phyloP scores from a whole-genome alignment of 2,329 filamentous ascomycete species.

The Pseudonectria buxi region DNA sequence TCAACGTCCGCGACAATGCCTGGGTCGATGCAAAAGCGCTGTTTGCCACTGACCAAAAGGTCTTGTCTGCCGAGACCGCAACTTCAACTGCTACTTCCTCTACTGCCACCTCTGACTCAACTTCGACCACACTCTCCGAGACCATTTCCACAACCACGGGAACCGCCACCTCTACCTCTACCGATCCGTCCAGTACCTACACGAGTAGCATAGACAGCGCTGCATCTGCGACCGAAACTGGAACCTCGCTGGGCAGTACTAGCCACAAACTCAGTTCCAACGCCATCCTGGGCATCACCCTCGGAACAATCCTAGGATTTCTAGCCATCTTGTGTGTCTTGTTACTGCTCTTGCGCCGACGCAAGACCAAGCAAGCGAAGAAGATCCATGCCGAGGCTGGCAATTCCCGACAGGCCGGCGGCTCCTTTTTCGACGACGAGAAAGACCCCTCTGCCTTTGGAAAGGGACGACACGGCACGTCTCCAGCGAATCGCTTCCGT shows the following conservation, averaged over 20 bases:
- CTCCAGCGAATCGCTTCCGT: conserved; percentile 34
- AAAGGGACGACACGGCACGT: conserved; percentile 33
- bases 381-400: conserved; percentile 35
- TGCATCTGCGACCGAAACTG: conserved; percentile 16
- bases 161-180: background rate
- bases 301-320: conserved; percentile 74
- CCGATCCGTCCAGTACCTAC: conserved; percentile 19
- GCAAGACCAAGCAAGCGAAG: conserved; percentile 49
- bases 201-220: conserved; percentile 23
- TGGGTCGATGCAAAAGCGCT: conserved; percentile 69
- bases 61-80: conserved; percentile 25
- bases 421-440: conserved; percentile 49
- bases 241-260: conserved; percentile 2
- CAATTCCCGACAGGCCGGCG: conserved; percentile 37
- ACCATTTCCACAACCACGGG: conserved; percentile 18
- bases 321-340: conserved; percentile 63
- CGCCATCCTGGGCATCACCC: conserved; percentile 69
- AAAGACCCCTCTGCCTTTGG: conserved; percentile 48
- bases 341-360: conserved; percentile 50
- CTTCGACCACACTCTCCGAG: conserved; percentile 19
- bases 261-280: conserved; percentile 33
- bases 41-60: conserved; percentile 44
- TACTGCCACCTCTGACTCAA: conserved; percentile 19
- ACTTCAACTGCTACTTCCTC: conserved; percentile 23
- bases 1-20: conserved; percentile 65